Evolutionary conservation across 2,329 filamentous ascomycete genomes (phyloP).

Genomic region (Penicillium sclerotigenum): DNA sequence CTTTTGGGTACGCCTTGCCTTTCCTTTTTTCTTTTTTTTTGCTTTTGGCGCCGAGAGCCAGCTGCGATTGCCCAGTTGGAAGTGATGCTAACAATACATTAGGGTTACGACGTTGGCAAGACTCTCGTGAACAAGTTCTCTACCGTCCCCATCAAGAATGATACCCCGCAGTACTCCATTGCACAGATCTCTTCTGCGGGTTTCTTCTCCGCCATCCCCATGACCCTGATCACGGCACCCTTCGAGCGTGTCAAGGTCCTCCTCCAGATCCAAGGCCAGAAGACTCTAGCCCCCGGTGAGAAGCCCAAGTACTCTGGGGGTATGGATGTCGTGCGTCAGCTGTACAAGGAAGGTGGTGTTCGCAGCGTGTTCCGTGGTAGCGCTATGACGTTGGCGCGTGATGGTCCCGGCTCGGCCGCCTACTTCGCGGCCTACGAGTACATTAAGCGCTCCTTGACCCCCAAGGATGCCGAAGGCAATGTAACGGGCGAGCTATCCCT

Average conservation of each 20-base stretch:
- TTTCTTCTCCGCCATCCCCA: slow-evolving; percentile 96
- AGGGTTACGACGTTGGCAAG: slow-evolving; percentile 96
- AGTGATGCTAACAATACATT: slow-evolving; percentile 49
- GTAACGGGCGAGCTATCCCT: slow-evolving; percentile 75
- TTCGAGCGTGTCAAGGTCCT: slow-evolving; percentile 99
- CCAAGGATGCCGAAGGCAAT: slow-evolving; percentile 71
- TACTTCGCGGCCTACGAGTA: slow-evolving; percentile 98
- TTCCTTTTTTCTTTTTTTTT: background rate
- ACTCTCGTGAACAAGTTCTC: slow-evolving; percentile 70
- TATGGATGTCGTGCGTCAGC: slow-evolving; percentile 83
- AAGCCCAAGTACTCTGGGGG: slow-evolving; percentile 89
- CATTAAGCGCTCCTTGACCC: slow-evolving; percentile 83
- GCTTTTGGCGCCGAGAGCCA: background rate
- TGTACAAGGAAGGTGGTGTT: slow-evolving; percentile 87
- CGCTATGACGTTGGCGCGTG: slow-evolving; percentile 85
- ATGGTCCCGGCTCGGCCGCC: slow-evolving; percentile 86
- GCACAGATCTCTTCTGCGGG: slow-evolving; percentile 86
- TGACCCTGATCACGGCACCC: slow-evolving; percentile 97
- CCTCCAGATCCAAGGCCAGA: slow-evolving; percentile 94
- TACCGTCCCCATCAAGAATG: slow-evolving; percentile 60
- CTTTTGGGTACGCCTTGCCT: slow-evolving; percentile 55
- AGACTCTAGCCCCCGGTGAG: slow-evolving; percentile 77
- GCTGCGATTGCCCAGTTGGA: background rate
- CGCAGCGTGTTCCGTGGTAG: slow-evolving; percentile 90
- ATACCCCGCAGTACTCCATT: slow-evolving; percentile 66